A percentile compares a stretch with the other conserved stretches of the same genome.
These are phyloP conservation scores for Crithidia fasciculata DNA, from an alignment of 208 protist species.

Conservation along the genomic window DNA sequence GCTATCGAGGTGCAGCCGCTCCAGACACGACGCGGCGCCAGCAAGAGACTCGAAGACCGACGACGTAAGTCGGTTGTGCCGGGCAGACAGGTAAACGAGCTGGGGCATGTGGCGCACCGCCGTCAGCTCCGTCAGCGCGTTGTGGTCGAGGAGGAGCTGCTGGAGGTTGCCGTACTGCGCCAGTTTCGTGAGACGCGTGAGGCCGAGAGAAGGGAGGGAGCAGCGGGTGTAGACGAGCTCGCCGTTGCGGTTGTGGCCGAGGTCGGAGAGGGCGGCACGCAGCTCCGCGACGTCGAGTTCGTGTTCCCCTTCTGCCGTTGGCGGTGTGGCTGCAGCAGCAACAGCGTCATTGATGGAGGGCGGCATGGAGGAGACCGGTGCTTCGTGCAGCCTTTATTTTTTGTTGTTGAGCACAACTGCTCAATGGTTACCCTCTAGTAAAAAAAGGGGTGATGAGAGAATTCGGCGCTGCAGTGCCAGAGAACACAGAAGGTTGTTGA, in stretches of 20 bases:
- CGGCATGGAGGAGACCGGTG: too few relatives aligned
- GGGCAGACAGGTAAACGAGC: slow-evolving; percentile 73
- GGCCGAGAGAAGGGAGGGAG: slow-evolving; percentile 28
- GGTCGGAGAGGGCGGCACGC: slow-evolving; percentile 37
- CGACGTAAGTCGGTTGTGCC: slow-evolving; percentile 60
- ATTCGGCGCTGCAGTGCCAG: neutral
- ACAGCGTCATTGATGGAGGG: too few relatives aligned
- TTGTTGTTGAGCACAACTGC: too few relatives aligned
- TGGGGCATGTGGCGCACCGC: slow-evolving; percentile 48
- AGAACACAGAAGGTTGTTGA: neutral
- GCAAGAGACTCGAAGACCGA: slow-evolving; percentile 56
- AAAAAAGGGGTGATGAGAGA: neutral
- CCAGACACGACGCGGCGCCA: slow-evolving; percentile 42
- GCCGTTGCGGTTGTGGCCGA: slow-evolving; percentile 69
- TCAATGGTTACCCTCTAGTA: too few relatives aligned
- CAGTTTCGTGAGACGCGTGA: slow-evolving; percentile 50
- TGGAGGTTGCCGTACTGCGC: slow-evolving; percentile 67
- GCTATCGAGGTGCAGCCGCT: slow-evolving; percentile 62
- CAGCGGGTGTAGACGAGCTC: slow-evolving; percentile 62
- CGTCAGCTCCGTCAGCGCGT: slow-evolving; percentile 59
- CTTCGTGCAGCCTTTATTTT: too few relatives aligned
- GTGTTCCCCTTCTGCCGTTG: neutral
- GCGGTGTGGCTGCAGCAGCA: neutral
- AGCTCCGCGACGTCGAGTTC: slow-evolving; percentile 21
- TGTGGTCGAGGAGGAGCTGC: slow-evolving; percentile 67